Percentiles rank a stretch among this genome's conserved stretches.
phyloP scores from a whole-genome alignment of 2,329 filamentous ascomycete genomes.

The Penicillium rolfsii region DNA sequence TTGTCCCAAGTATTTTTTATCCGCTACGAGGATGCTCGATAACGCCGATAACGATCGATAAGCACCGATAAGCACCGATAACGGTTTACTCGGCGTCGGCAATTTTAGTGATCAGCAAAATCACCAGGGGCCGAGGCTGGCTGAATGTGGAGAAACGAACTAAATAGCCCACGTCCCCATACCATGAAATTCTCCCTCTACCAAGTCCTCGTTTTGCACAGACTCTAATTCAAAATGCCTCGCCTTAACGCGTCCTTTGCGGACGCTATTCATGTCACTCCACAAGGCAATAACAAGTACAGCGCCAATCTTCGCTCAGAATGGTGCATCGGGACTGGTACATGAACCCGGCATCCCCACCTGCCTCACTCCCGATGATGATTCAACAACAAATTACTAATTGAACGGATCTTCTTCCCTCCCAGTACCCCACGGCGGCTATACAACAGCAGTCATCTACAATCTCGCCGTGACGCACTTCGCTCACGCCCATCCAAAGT shows the following conservation, averaged over 20 bases:
- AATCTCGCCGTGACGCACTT: constrained; percentile 64
- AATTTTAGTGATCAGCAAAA: background rate
- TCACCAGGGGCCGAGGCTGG: background rate
- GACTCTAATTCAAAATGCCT: constrained; percentile 20
- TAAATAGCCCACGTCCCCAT: constrained; percentile 1
- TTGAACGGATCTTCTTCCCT: too few relatives aligned
- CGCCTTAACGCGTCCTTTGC: constrained; percentile 38
- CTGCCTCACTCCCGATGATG: background rate
- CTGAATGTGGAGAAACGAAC: constrained; percentile 6
- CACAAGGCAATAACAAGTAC: constrained; percentile 59
- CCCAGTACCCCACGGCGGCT: constrained; percentile 71
- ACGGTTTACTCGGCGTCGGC: background rate
- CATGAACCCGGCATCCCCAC: background rate
- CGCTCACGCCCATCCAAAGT: constrained; percentile 59
- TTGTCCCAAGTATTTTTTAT: background rate
- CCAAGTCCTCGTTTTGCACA: background rate
- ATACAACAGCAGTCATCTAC: constrained; percentile 66
- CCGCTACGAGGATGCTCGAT: background rate
- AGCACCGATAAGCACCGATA: background rate
- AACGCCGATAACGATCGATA: background rate
- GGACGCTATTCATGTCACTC: constrained; percentile 43
- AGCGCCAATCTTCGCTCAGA: constrained; percentile 57
- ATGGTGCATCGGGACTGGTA: constrained; percentile 70
- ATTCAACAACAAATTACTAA: constrained; percentile 17
- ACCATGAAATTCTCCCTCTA: background rate